A percentile compares a stretch with the other conserved stretches of the same genome.
Evolutionary conservation across 352 stramenopile species (phyloP).

Genomic region (Albugo candida): DNA sequence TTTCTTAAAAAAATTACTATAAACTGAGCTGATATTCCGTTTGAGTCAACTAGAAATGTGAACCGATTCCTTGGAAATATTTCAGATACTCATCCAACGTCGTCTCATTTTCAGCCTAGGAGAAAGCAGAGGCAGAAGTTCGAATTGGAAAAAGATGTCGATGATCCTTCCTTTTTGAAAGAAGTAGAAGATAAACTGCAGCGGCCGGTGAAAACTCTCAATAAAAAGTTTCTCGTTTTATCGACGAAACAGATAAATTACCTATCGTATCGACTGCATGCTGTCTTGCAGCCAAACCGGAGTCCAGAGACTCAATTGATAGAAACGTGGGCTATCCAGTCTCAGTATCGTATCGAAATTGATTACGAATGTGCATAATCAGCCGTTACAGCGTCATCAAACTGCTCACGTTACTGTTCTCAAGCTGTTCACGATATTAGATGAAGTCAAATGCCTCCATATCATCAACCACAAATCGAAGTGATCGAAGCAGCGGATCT

Average conservation of each 20-base stretch:
- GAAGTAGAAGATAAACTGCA: constrained; percentile 48
- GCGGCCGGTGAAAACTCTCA: constrained; percentile 22
- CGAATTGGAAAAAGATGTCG: constrained; percentile 3
- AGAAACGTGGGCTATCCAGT: constrained; percentile 57
- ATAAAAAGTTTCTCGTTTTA: constrained; percentile 38
- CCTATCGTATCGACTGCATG: constrained; percentile 40
- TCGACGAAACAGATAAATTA: constrained; percentile 45
- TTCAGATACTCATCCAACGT: no score
- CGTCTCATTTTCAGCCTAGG: no score
- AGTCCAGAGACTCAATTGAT: constrained; percentile 39
- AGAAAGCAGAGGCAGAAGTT: neutral
- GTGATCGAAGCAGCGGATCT: constrained; percentile 28
- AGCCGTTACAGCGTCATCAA: constrained; percentile 15
- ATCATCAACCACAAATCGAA: constrained; percentile 20
- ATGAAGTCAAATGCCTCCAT: constrained; percentile 41
- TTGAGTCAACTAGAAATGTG: no score
- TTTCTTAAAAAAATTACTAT: no score
- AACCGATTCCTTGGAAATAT: no score
- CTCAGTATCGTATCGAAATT: neutral
- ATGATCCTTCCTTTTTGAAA: constrained; percentile 21
- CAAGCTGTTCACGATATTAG: constrained; percentile 70
- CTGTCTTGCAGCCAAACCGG: constrained; percentile 48
- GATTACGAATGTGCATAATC: neutral
- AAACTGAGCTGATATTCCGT: no score
- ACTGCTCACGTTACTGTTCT: constrained; percentile 67